phyloP scores from a whole-genome alignment of 805 yeast genomes.

The Yarrowia sp. region DNA sequence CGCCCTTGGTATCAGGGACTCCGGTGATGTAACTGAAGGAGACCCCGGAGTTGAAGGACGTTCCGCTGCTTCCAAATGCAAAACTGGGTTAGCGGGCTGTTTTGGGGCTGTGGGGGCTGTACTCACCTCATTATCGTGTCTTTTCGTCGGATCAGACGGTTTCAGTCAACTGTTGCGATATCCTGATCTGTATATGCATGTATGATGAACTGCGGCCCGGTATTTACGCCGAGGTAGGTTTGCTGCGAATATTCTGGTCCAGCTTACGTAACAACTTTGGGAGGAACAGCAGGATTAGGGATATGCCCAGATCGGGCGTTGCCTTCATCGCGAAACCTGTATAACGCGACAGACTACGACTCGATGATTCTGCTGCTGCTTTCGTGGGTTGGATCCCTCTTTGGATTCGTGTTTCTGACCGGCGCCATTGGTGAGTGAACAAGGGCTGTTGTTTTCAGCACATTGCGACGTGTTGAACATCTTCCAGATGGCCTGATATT shows the following conservation, averaged over 20 bases:
- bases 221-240: neutral
- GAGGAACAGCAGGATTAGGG: slow-evolving; percentile 20
- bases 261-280: neutral
- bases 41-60: slow-evolving; percentile 38
- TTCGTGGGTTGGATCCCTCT: slow-evolving; percentile 57
- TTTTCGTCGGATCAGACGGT: neutral
- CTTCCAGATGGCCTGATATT: too few relatives aligned
- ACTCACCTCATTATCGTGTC: neutral
- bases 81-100: neutral
- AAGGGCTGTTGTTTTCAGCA: too few relatives aligned
- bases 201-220: slow-evolving; percentile 1
- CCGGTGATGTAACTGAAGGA: slow-evolving; percentile 76
- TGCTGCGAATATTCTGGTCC: neutral
- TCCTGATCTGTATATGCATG: slow-evolving; percentile 21
- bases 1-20: slow-evolving; percentile 62
- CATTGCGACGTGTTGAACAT: too few relatives aligned
- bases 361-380: slow-evolving; percentile 58
- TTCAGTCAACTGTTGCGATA: neutral
- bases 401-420: slow-evolving; percentile 56
- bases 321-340: neutral
- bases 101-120: neutral
- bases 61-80: slow-evolving; percentile 19
- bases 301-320: slow-evolving; percentile 8
- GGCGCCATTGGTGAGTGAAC: slow-evolving; percentile 39
- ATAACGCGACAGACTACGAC: slow-evolving; percentile 1